These are phyloP conservation scores for Metarhizium robertsii DNA, from an alignment of 2,329 filamentous ascomycete genomes.

Conservation along the genomic window DNA sequence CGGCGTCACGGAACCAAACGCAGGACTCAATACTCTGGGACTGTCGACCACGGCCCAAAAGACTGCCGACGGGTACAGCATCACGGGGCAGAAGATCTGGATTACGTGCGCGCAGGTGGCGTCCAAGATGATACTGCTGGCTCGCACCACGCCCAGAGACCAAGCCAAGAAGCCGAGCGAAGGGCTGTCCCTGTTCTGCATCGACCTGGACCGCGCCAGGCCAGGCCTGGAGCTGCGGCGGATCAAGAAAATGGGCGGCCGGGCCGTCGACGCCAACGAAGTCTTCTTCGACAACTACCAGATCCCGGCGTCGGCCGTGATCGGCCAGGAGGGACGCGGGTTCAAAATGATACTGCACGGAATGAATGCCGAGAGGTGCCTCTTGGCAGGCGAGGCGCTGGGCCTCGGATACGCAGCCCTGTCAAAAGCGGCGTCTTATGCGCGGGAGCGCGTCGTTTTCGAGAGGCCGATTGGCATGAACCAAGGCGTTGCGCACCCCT, in stretches of 20 bases:
- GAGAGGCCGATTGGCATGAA: constrained; percentile 56
- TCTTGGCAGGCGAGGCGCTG: constrained; percentile 69
- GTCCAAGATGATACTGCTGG: constrained; percentile 72
- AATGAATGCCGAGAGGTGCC: constrained; percentile 70
- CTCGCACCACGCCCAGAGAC: constrained; percentile 62
- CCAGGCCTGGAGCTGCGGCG: constrained; percentile 56
- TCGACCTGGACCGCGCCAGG: constrained; percentile 55
- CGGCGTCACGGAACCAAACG: constrained; percentile 76
- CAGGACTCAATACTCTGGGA: constrained; percentile 68
- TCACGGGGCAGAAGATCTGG: constrained; percentile 82
- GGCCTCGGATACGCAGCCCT: constrained; percentile 69
- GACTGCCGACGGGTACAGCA: constrained; percentile 48
- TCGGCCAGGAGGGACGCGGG: constrained; percentile 65
- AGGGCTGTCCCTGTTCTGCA: constrained; percentile 71
- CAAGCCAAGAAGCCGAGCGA: constrained; percentile 62
- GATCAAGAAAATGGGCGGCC: constrained; percentile 80
- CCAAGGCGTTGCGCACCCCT: constrained; percentile 55
- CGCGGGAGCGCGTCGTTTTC: constrained; percentile 57
- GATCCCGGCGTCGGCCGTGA: constrained; percentile 53
- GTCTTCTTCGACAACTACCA: constrained; percentile 77
- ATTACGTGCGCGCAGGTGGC: constrained; percentile 80
- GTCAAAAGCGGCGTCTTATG: constrained; percentile 54
- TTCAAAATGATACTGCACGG: constrained; percentile 73
- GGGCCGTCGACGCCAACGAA: constrained; percentile 76
- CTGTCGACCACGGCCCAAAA: constrained; percentile 54